Evolutionary conservation across 2,329 filamentous ascomycete genomes (phyloP).

Genomic region (Raffaelea ambrosiae): DNA sequence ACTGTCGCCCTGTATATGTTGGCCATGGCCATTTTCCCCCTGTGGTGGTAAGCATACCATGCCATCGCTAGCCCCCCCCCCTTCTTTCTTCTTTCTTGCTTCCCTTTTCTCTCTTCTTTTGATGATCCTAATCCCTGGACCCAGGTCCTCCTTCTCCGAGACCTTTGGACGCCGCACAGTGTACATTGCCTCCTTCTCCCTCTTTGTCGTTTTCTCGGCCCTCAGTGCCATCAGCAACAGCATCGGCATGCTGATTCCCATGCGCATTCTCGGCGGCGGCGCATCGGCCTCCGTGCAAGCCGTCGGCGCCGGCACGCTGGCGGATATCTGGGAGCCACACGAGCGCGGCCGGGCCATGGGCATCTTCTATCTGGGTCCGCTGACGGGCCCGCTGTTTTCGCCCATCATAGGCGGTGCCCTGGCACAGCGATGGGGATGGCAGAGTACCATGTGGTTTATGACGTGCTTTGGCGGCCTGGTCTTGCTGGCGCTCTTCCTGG

Average conservation of each 20-base stretch:
- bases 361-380: constrained; percentile 70
- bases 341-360: constrained; percentile 76
- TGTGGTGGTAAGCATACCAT: constrained; percentile 70
- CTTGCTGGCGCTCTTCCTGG: constrained; percentile 47
- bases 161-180: constrained; percentile 65
- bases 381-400: constrained; percentile 65
- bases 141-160: constrained; percentile 64
- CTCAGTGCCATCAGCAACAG: constrained; percentile 60
- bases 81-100: too few relatives aligned
- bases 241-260: constrained; percentile 66
- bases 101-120: too few relatives aligned
- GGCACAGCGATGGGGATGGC: constrained; percentile 62
- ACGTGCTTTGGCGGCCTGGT: constrained; percentile 58
- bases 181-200: constrained; percentile 64
- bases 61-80: too few relatives aligned
- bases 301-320: constrained; percentile 74
- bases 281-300: constrained; percentile 74
- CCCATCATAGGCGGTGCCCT: constrained; percentile 71
- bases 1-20: constrained; percentile 77
- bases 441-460: constrained; percentile 70
- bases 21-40: constrained; percentile 71
- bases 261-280: constrained; percentile 66
- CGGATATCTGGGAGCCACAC: constrained; percentile 67
- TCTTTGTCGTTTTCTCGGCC: constrained; percentile 65
- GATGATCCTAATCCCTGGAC: neutral